Conservation (phyloP, 768 basidiomycete genomes). For the Collybia sordida region DNA sequence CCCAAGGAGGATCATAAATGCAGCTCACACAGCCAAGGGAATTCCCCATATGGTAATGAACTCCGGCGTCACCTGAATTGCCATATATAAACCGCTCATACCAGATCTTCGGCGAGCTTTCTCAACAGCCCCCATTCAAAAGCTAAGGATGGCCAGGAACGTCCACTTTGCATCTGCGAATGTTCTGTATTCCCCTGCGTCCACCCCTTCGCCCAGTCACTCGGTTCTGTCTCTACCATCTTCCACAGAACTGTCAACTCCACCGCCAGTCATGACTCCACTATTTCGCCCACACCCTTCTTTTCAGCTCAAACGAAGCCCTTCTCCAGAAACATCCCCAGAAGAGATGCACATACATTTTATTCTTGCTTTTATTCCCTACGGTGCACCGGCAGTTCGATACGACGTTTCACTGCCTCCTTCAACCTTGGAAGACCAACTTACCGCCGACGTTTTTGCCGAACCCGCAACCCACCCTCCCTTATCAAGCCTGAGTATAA, state of each 20-base stretch:
- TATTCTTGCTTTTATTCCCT: constrained; percentile 37
- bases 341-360: constrained; percentile 40
- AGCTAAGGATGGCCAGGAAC: constrained; percentile 31
- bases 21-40: too few relatives aligned
- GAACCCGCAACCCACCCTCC: constrained; percentile 46
- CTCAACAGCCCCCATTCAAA: constrained; percentile 10
- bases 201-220: constrained; percentile 37
- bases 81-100: too few relatives aligned
- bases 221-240: constrained; percentile 37
- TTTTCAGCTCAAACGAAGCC: constrained; percentile 15
- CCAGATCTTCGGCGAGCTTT: not conserved
- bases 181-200: constrained; percentile 32
- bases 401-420: constrained; percentile 39
- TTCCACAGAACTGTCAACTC: constrained; percentile 36
- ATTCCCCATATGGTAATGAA: too few relatives aligned
- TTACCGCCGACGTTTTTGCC: constrained; percentile 29
- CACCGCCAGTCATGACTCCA: constrained; percentile 25
- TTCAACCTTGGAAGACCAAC: constrained; percentile 20
- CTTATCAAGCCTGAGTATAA: constrained; percentile 31
- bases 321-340: constrained; percentile 19
- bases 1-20: too few relatives aligned
- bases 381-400: constrained; percentile 28
- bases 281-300: constrained; percentile 29
- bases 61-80: not conserved
- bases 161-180: constrained; percentile 41